Conservation (phyloP, 306 rosid species). For the Prunus salicina region DNA sequence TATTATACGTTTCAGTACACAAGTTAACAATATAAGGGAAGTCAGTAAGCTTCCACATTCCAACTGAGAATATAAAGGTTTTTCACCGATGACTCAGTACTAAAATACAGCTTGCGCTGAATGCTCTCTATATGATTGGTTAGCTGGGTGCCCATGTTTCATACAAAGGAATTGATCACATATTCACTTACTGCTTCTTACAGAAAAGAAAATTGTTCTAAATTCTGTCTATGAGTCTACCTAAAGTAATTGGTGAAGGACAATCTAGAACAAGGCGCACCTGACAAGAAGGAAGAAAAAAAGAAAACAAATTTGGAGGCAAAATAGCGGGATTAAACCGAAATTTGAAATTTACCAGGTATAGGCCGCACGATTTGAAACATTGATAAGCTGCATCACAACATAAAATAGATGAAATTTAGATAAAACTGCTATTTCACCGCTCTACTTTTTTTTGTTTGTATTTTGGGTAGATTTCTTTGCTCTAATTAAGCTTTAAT, state of each 20-base stretch:
- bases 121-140: neutral
- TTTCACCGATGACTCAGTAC: too few relatives aligned
- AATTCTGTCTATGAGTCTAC: neutral
- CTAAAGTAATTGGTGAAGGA: neutral
- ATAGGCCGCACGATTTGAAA: conserved; percentile 75
- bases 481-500: too few relatives aligned
- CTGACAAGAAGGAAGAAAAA: neutral
- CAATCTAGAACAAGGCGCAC: neutral
- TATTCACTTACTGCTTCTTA: neutral
- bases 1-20: neutral
- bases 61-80: neutral
- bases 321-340: neutral
- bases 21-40: neutral
- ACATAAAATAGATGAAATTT: conserved; percentile 10
- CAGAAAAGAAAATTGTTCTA: neutral
- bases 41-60: neutral
- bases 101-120: too few relatives aligned
- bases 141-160: neutral
- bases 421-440: conserved; percentile 11
- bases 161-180: neutral
- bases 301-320: neutral
- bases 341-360: conserved; percentile 49
- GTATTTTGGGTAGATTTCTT: too few relatives aligned
- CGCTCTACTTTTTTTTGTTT: neutral
- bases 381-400: conserved; percentile 72